These are phyloP conservation scores for Camelina sativa DNA, from an alignment of 345 rosid genomes.

Conservation along the genomic window DNA sequence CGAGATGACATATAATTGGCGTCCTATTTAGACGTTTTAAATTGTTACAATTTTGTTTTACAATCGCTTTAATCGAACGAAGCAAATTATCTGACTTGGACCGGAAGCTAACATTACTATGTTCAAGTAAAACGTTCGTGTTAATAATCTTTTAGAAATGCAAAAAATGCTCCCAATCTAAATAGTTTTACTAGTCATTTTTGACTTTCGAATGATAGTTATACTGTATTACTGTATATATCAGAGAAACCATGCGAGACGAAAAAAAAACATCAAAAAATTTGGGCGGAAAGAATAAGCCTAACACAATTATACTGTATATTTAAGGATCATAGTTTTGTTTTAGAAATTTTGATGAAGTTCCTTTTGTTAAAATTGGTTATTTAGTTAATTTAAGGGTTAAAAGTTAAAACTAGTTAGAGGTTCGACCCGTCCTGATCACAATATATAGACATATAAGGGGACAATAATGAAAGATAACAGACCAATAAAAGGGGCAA, in stretches of 20 bases:
- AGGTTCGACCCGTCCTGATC: background rate
- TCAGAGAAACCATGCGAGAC: too few relatives aligned
- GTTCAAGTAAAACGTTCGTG: background rate
- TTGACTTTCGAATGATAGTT: too few relatives aligned
- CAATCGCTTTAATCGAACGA: background rate
- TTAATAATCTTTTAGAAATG: too few relatives aligned
- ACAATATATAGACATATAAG: background rate
- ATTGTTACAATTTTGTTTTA: background rate
- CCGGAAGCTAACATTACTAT: background rate
- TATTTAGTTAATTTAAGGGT: background rate
- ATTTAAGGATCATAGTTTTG: too few relatives aligned
- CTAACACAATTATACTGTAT: too few relatives aligned
- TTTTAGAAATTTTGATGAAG: too few relatives aligned
- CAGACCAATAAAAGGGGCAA: background rate
- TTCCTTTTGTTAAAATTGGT: too few relatives aligned
- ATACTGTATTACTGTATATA: too few relatives aligned
- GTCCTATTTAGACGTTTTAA: background rate
- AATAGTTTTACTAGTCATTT: too few relatives aligned
- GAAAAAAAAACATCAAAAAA: too few relatives aligned
- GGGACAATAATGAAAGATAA: background rate
- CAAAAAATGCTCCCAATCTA: too few relatives aligned
- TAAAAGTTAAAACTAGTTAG: background rate
- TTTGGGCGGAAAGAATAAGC: too few relatives aligned
- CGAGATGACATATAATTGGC: slow-evolving; percentile 17
- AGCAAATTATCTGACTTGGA: slow-evolving; percentile 22